Base-by-base conservation (phyloP, 768 basidiomycete genomes). In the Infundibulicybe gibba region DNA sequence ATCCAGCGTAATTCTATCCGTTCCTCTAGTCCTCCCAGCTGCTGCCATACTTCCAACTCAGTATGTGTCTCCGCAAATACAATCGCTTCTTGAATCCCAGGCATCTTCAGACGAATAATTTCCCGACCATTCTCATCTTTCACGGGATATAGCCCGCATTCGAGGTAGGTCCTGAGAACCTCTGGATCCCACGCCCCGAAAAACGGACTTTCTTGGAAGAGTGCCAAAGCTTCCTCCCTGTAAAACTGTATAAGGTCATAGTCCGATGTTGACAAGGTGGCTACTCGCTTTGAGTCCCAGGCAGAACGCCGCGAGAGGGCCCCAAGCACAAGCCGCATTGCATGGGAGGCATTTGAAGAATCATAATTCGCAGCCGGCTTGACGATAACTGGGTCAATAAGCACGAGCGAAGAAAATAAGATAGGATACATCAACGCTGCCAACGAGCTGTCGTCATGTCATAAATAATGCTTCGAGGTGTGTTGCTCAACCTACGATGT, bases 351-450 rank as follows among this genome's bases (percentile, higher is more conserved):
- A 19, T 48, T 30, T 10, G 45, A 21, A n/a, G 37, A 35, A 42
- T 32, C 37, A 40, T 13, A 48, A 50, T 32, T 54, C 42, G 41
- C 47, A 6, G 33, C 49, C 43, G 47, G 64, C 40, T 65, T 62
- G 34, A 68, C 43, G 32, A 89, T 79, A 59, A 94, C 79, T 0
- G 94, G 90, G 60, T 97, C 94, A 20, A 93, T 63, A 17, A 94
- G 74, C 35, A 90, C 66, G 33, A 95, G 66, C 0, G 79, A 78
- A 30, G 80, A 71, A 67, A 92, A 94, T 6, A 94, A 68, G 1
- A 67, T 65, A 0, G 90, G 90, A 48, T 71, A 67, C 35, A 75
- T 71, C 19, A 83, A 54, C 2, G 88, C 86, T 1, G 82, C 88
- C 33, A 82, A 76, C n/a, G 78, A 61, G 13, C 86, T 90, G 52